These are phyloP conservation scores for Vaccinium myrtillus DNA, from an alignment of 148 eudicot genomes.

Conservation along the genomic window DNA sequence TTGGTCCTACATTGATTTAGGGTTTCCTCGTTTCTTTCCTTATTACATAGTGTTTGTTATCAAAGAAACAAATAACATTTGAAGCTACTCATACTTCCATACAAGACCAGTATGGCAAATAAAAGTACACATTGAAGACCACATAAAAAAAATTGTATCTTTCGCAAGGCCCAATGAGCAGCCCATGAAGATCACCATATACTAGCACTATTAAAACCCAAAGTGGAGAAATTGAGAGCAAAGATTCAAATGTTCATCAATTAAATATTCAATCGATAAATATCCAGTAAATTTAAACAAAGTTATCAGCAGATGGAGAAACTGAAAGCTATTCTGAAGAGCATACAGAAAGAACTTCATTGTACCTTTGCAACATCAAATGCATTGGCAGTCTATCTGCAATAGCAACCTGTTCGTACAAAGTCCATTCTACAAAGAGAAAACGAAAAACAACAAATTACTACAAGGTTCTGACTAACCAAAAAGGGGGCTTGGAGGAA, in stretches of 20 bases:
- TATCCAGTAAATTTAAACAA: neutral
- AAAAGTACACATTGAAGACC: neutral
- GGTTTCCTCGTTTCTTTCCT: too few relatives aligned
- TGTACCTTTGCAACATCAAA: conserved; percentile 73
- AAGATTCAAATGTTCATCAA: neutral
- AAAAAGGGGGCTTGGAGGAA: neutral
- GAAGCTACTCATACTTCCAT: too few relatives aligned
- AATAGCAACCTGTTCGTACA: conserved; percentile 89
- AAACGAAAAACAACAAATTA: neutral
- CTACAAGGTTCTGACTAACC: neutral
- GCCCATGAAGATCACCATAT: neutral
- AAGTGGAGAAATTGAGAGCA: neutral
- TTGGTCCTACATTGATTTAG: too few relatives aligned
- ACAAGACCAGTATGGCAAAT: too few relatives aligned
- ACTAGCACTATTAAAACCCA: neutral
- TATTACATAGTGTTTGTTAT: too few relatives aligned
- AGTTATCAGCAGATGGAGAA: neutral
- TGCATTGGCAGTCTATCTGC: conserved; percentile 94
- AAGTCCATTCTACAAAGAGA: conserved; percentile 74
- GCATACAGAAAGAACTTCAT: neutral
- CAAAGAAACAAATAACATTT: too few relatives aligned
- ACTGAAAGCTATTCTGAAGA: neutral
- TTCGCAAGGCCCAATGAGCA: neutral
- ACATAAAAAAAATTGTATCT: neutral
- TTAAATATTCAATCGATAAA: neutral